A percentile compares a stretch with the other conserved stretches of the same genome.
phyloP scores from a whole-genome alignment of 495 filamentous ascomycete genomes.

The Mytilinidion resinicola region DNA sequence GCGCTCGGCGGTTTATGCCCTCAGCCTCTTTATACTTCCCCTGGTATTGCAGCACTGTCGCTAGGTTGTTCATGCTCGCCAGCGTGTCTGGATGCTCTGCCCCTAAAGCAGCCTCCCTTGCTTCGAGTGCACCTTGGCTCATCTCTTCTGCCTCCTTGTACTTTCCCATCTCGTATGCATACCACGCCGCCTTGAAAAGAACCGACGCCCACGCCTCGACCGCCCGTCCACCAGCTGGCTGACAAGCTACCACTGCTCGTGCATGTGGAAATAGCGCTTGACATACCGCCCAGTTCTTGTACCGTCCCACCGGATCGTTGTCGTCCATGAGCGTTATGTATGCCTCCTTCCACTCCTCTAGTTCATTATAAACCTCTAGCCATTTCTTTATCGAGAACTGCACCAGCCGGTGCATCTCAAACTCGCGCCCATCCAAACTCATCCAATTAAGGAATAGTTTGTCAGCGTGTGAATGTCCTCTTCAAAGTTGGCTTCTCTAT shows the following conservation, averaged over 20 bases:
- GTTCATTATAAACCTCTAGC: slow-evolving; percentile 36
- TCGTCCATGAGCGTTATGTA: slow-evolving; percentile 35
- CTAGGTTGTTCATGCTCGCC: neutral
- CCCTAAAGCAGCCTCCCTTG: slow-evolving; percentile 2
- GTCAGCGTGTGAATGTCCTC: slow-evolving; percentile 17
- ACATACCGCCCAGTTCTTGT: slow-evolving; percentile 25
- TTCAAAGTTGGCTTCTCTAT: slow-evolving; percentile 13
- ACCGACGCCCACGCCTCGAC: slow-evolving; percentile 8
- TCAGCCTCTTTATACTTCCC: neutral
- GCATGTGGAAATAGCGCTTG: slow-evolving; percentile 33
- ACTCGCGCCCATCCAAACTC: slow-evolving; percentile 21
- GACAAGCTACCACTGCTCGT: neutral
- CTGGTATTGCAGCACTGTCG: neutral
- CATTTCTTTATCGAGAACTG: slow-evolving; percentile 43
- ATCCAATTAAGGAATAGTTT: slow-evolving; percentile 23
- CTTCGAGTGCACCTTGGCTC: slow-evolving; percentile 4
- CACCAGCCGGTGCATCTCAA: slow-evolving; percentile 48
- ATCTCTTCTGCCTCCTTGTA: slow-evolving; percentile 8
- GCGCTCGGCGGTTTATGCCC: slow-evolving; percentile 2
- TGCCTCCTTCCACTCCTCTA: slow-evolving; percentile 37
- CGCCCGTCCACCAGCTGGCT: neutral
- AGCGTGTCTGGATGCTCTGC: slow-evolving; percentile 5
- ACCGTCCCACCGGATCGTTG: slow-evolving; percentile 36
- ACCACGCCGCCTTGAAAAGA: slow-evolving; percentile 9
- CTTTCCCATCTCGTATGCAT: neutral